Evolutionary conservation across 257 asterid genomes (phyloP).

Genomic region (Oldenlandia corymbosa): DNA sequence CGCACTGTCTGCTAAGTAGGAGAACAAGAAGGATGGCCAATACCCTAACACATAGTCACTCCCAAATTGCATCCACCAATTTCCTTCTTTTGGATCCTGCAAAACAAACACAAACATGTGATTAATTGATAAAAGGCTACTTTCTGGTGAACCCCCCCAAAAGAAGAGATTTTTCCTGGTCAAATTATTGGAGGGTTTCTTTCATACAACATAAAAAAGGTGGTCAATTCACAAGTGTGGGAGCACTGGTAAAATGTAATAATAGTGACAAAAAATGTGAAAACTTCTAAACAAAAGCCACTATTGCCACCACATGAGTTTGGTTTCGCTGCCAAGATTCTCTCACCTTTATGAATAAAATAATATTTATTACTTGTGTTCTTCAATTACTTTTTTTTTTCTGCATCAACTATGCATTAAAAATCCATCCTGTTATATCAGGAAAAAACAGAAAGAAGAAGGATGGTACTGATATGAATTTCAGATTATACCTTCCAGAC

Average conservation of each 20-base stretch:
- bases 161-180: no score
- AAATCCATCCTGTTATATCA: background rate
- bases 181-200: background rate
- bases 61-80: conserved; percentile 98
- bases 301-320: conserved; percentile 1
- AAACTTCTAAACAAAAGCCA: conserved; percentile 14
- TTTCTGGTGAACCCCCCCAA: no score
- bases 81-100: conserved; percentile 82
- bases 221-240: background rate
- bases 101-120: background rate
- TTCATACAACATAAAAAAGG: background rate
- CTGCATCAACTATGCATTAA: conserved; percentile 15
- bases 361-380: conserved; percentile 7
- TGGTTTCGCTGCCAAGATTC: conserved; percentile 31
- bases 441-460: background rate
- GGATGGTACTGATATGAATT: conserved; percentile 18
- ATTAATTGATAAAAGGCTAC: no score
- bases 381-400: conserved; percentile 5
- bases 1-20: conserved; percentile 74
- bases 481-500: conserved; percentile 82
- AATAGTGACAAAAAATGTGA: conserved; percentile 5
- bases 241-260: background rate
- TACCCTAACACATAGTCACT: conserved; percentile 71
- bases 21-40: conserved; percentile 92
- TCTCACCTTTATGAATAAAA: conserved; percentile 19